Evolutionary conservation across 208 protist genomes (phyloP), one percentile per base, ranked within the genome.

Genomic region (Acanthamoeba sp.): DNA sequence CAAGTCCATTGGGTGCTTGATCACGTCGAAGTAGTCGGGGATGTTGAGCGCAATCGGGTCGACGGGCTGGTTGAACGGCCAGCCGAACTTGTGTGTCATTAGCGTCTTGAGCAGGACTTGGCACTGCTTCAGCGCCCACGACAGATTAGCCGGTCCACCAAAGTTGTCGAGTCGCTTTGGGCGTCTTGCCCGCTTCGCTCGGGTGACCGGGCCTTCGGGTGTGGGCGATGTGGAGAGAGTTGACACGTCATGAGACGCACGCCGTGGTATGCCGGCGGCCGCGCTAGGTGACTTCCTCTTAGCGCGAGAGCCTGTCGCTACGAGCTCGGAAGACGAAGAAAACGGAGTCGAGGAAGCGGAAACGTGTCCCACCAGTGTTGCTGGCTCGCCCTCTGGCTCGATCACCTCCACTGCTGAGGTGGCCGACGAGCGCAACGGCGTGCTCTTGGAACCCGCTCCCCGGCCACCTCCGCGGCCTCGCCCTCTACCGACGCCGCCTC

Each of bases 1-100:
- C 20, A 98, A 62, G 93, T 98, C 97, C 97, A 98, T 98, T 9
- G 97, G 97, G 40, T 95, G 80, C 93, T 97, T 97, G 78, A 98
- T 95, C 29, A 98, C 94, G 9, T 93, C 62, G 57, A 97, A 96
- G 93, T 98, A 98, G 85, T 97, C 96, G 6, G 97, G 96, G 42
- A 97, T 96, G 82, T 96, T 50, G 10, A 97, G 85, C 32, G 45
- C 42, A 1, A 96, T 96, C 29, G 95, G 96, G 88, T 98, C 97
- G 16, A 98, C 97, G 34, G 97, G 97, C 27, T 95, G 16, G 32
- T 93, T 57, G 95, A 98, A 98, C n/a, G 93, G 96, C 50, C 50
- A 94, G 0, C 97, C 95, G 45, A 50, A 69, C 36, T 87, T 87
- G n/a, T 66, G 59, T 12, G 59, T 82, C 71, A 82, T 82, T 5